phyloP scores from a whole-genome alignment of 352 stramenopile genomes.

The Phytophthora meadii region DNA sequence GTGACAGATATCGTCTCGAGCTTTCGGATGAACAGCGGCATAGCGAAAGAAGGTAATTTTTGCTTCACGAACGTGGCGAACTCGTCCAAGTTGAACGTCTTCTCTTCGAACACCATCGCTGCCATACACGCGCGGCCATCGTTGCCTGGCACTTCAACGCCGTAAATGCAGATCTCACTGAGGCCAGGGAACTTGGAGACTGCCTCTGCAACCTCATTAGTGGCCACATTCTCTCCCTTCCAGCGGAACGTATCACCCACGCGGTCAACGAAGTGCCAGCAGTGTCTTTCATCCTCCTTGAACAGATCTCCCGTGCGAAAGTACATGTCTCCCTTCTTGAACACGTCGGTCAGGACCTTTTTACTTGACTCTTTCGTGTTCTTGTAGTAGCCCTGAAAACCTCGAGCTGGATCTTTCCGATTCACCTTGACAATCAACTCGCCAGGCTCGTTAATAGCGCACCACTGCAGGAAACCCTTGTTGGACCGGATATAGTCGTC shows the following conservation, averaged over 20 bases:
- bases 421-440: slow-evolving; percentile 78
- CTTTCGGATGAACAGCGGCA: slow-evolving; percentile 88
- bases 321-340: slow-evolving; percentile 87
- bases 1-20: slow-evolving; percentile 81
- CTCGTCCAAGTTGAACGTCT: slow-evolving; percentile 55
- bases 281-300: slow-evolving; percentile 67
- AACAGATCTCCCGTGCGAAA: slow-evolving; percentile 94
- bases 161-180: slow-evolving; percentile 82
- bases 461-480: slow-evolving; percentile 61
- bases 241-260: slow-evolving; percentile 94
- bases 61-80: slow-evolving; percentile 64
- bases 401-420: slow-evolving; percentile 53
- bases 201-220: slow-evolving; percentile 87
- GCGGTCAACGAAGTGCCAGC: slow-evolving; percentile 92
- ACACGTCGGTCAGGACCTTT: slow-evolving; percentile 87
- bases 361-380: slow-evolving; percentile 80
- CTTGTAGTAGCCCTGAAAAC: slow-evolving; percentile 91
- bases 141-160: slow-evolving; percentile 71
- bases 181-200: slow-evolving; percentile 82
- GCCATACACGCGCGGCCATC: slow-evolving; percentile 88
- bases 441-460: slow-evolving; percentile 64
- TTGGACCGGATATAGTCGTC: slow-evolving; percentile 70
- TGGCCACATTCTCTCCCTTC: slow-evolving; percentile 95
- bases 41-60: slow-evolving; percentile 68
- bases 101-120: slow-evolving; percentile 82